Evolutionary conservation across 257 asterid genomes (phyloP), one percentile per base, ranked within the genome.

Genomic region (Solanum lignicaule): DNA sequence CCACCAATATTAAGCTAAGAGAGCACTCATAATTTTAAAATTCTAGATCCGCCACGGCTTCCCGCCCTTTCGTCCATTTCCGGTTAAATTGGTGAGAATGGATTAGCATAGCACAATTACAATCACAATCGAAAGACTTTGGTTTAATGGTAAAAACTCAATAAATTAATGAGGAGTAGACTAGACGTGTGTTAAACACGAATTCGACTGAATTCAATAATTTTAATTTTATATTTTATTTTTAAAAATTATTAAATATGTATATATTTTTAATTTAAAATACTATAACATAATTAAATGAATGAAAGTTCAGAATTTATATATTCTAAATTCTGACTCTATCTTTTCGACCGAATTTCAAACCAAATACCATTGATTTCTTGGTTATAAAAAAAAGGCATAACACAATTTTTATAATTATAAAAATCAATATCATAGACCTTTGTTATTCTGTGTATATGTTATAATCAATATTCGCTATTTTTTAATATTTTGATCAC

Each of bases 291-390:
- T 55, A 6, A 55, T 6, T 55, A 55, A 18, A 55, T 58, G 12
- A 9, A 58, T 58, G 13, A 58, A 58, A 58, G 68, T 58, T 0
- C 3, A 8, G 6, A 60, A 23, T 23, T 23, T 8, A 60, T 60
- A 23, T 21, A 8, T 60, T 60, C 4, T 60, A 60, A 60, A 60
- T 23, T 60, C 5, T 21, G 0, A 60, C 29, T 21, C 10, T 8
- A 9, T 8, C 5, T 23, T 9, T 23, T 62, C 4, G 0, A 62
- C 2, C 29, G 0, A 2, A 0, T 9, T 62, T 58, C 27, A 1
- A 62, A 20, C 5, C 23, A 55, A 55, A 62, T 62, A 62, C 3
- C 32, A 65, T 60, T 65, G 18, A 65, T 65, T 62, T 62, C 69
- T 10, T 62, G 29, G 69, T 62, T 62, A 4, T 2, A 9, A n/a